These are phyloP conservation scores for Talaromyces verruculosus DNA, from an alignment of 2,329 filamentous ascomycete species.

Conservation along the genomic window DNA sequence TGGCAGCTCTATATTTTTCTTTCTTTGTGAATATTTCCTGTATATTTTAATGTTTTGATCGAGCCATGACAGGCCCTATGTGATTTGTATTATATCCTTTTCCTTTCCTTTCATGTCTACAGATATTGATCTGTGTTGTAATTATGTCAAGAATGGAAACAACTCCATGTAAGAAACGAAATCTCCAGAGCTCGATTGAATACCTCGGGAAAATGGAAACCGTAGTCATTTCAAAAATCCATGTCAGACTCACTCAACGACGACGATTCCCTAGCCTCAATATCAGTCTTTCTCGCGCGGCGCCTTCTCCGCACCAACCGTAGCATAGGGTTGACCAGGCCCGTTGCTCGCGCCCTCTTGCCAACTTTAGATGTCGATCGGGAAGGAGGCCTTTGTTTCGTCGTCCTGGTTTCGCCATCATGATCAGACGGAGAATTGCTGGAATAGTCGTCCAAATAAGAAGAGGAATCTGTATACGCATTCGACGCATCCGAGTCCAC, in stretches of 20 bases:
- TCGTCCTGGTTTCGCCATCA: background rate
- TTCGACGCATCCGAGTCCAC: too few relatives aligned
- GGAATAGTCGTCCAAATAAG: too few relatives aligned
- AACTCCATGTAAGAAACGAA: too few relatives aligned
- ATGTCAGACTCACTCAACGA: too few relatives aligned
- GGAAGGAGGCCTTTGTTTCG: background rate
- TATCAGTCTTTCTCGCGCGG: background rate
- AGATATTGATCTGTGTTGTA: background rate
- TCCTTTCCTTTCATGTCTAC: background rate
- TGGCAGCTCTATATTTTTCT: conserved; percentile 16
- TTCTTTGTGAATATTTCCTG: conserved; percentile 23
- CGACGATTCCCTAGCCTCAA: background rate
- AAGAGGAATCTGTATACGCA: too few relatives aligned
- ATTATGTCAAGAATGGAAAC: background rate
- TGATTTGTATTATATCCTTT: background rate
- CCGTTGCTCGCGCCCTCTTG: background rate
- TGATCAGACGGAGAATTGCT: background rate
- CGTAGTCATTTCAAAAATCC: too few relatives aligned
- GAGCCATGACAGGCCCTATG: background rate
- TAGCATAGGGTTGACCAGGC: background rate
- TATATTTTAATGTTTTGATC: background rate
- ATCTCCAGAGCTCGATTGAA: too few relatives aligned
- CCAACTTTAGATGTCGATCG: background rate
- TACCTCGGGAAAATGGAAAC: too few relatives aligned
- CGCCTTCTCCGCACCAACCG: background rate